Percentiles rank a stretch among this genome's conserved stretches.
These are phyloP conservation scores for Fraxinus nigra DNA, from an alignment of 305 asterid genomes.

Conservation along the genomic window DNA sequence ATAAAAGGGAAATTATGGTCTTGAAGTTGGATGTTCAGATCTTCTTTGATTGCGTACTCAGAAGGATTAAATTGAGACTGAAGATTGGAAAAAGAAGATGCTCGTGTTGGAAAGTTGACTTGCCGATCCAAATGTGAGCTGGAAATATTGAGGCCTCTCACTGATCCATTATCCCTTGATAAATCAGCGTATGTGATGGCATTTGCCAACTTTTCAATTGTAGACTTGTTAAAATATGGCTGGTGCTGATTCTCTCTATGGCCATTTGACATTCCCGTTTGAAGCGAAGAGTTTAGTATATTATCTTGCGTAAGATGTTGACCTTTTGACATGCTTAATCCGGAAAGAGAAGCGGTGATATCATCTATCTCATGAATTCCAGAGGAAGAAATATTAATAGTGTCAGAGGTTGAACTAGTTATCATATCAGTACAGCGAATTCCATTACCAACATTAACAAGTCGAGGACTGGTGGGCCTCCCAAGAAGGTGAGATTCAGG, in stretches of 20 bases:
- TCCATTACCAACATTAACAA: conserved; percentile 30
- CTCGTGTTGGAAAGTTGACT: conserved; percentile 46
- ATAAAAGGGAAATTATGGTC: conserved; percentile 27
- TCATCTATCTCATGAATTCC: conserved; percentile 54
- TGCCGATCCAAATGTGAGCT: conserved; percentile 38
- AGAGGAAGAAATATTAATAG: conserved; percentile 36
- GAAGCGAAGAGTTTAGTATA: conserved; percentile 34
- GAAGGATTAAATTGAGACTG: conserved; percentile 44
- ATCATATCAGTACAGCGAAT: conserved; percentile 30
- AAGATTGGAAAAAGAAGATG: conserved; percentile 59
- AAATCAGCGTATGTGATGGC: conserved; percentile 35
- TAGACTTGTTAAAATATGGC: conserved; percentile 36
- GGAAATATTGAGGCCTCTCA: conserved; percentile 24
- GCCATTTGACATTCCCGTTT: conserved; percentile 36
- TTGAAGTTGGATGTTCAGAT: conserved; percentile 36
- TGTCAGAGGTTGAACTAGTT: conserved; percentile 27
- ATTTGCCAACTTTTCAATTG: conserved; percentile 39
- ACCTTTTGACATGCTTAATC: conserved; percentile 43
- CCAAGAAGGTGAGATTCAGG: conserved; percentile 27
- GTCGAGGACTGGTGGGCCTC: conserved; percentile 34
- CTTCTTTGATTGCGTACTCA: conserved; percentile 40
- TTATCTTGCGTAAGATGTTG: conserved; percentile 34
- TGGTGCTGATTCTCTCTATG: conserved; percentile 39
- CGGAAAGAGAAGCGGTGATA: conserved; percentile 51
- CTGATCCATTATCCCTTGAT: conserved; percentile 34